phyloP scores from a whole-genome alignment of 2,329 filamentous ascomycete species.

The Botrytis tulipae region DNA sequence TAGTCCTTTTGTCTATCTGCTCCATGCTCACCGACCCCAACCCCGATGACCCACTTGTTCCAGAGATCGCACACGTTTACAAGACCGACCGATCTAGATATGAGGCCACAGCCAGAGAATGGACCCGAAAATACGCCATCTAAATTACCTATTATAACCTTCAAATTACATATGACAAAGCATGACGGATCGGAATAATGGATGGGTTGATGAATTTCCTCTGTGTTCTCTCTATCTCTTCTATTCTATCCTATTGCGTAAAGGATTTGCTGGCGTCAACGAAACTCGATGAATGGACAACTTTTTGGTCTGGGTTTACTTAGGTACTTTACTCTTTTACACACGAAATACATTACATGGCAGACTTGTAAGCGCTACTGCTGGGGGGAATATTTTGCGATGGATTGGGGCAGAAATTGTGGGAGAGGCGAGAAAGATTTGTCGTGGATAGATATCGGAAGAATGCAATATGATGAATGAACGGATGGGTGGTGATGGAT shows the following conservation, averaged over 20 bases:
- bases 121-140: constrained; percentile 99
- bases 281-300: constrained; percentile 25
- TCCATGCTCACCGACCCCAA: constrained; percentile 99
- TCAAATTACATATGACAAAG: constrained; percentile 19
- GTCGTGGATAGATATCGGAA: constrained; percentile 20
- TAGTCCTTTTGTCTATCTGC: constrained; percentile 97
- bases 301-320: constrained; percentile 25
- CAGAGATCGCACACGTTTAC: constrained; percentile 99
- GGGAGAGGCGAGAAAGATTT: constrained; percentile 1
- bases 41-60: constrained; percentile 96
- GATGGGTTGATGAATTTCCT: constrained; percentile 26
- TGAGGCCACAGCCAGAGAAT: constrained; percentile 94
- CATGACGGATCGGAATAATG: constrained; percentile 17
- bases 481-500: constrained; percentile 17
- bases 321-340: constrained; percentile 21
- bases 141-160: constrained; percentile 44
- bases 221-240: constrained; percentile 26
- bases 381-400: constrained; percentile 14
- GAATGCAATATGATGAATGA: constrained; percentile 18
- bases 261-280: constrained; percentile 35
- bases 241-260: constrained; percentile 24
- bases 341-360: constrained; percentile 21
- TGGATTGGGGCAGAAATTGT: background rate
- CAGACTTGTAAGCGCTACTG: background rate
- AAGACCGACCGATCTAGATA: constrained; percentile 97